Evolutionary conservation across 2,329 filamentous ascomycete species (phyloP).

Genomic region (Ophiostoma quercus): DNA sequence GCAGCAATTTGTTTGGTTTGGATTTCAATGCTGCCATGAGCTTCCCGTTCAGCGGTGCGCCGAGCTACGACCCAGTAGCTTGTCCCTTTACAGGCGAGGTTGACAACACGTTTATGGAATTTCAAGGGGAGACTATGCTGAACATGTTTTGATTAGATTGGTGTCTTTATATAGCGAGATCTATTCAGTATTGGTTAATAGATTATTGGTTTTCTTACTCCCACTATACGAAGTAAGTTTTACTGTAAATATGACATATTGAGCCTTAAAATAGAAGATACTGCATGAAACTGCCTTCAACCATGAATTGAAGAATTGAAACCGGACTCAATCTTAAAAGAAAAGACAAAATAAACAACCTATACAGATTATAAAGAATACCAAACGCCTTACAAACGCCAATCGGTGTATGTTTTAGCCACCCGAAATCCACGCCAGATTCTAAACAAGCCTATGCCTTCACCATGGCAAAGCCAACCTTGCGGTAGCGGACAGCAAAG

Average conservation of each 20-base stretch:
- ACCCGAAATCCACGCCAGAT: not conserved
- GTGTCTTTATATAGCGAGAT: no score
- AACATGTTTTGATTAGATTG: constrained; percentile 12
- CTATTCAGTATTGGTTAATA: no score
- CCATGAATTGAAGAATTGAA: no score
- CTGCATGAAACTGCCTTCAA: no score
- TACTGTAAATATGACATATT: no score
- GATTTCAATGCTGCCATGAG: constrained; percentile 1
- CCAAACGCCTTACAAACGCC: not conserved
- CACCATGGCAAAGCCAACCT: constrained; percentile 18
- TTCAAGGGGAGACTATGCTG: constrained; percentile 13
- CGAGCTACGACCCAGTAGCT: not conserved
- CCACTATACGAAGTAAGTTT: no score
- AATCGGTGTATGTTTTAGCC: not conserved
- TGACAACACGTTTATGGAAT: constrained; percentile 13
- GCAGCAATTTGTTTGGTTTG: constrained; percentile 10
- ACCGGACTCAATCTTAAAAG: not conserved
- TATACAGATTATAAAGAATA: not conserved
- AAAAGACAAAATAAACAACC: not conserved
- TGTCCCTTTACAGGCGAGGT: not conserved
- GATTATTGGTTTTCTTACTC: no score
- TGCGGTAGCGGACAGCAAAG: constrained; percentile 17
- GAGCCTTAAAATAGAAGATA: no score
- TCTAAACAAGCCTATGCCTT: constrained; percentile 17
- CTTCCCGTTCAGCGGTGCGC: not conserved